Conservation (phyloP, 495 filamentous ascomycete species). For the Tuber microsphaerosporum region DNA sequence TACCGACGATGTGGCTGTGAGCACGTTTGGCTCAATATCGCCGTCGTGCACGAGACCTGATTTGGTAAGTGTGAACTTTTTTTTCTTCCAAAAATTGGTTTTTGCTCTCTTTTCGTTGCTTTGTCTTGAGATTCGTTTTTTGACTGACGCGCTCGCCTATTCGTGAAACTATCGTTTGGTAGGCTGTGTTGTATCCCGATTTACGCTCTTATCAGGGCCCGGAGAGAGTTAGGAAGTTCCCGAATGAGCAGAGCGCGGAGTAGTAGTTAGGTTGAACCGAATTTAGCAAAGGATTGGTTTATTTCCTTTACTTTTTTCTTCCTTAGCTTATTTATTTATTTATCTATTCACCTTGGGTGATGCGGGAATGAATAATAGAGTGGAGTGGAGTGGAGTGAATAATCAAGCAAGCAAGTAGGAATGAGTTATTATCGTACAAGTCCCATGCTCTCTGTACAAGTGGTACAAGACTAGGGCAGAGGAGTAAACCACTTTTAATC, state of each 20-base stretch:
- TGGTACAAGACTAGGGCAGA: neutral
- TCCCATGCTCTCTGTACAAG: neutral
- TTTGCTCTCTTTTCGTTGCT: slow-evolving; percentile 1
- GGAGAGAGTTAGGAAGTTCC: slow-evolving; percentile 16
- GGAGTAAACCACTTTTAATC: neutral
- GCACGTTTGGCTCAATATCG: neutral
- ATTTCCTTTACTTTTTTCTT: neutral
- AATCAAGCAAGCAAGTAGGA: neutral
- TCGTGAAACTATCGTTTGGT: neutral
- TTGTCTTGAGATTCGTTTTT: neutral
- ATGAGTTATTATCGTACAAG: neutral
- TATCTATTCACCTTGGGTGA: neutral
- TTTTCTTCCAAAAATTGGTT: neutral
- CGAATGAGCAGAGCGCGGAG: neutral
- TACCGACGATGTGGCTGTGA: neutral
- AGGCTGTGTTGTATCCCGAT: slow-evolving; percentile 21
- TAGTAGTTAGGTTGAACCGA: neutral
- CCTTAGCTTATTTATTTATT: neutral
- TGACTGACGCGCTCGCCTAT: neutral
- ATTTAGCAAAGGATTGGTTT: neutral
- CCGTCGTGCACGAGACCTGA: neutral
- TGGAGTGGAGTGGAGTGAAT: neutral
- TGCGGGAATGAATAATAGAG: neutral
- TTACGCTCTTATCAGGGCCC: slow-evolving; percentile 16
- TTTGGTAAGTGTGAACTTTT: neutral